A percentile compares a stretch with the other conserved stretches of the same genome.
Conservation (phyloP, 192 early-diverging fungal genomes). For the Backusella liffmaniae region DNA sequence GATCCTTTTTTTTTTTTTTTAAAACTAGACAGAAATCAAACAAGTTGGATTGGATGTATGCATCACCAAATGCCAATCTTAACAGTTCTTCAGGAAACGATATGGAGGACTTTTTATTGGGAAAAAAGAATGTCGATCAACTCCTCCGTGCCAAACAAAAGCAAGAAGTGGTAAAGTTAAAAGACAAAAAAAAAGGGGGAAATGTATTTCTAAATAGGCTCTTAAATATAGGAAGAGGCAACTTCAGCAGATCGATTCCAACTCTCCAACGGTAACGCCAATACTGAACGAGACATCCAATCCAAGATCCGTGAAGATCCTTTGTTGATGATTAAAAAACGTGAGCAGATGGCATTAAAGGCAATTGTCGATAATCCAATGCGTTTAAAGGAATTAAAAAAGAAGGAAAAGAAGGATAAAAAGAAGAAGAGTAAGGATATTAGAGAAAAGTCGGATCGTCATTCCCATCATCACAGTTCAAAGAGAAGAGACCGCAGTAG, state of each 20-base stretch:
- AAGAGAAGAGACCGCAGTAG: constrained; percentile 18
- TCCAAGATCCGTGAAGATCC: constrained; percentile 93
- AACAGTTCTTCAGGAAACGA: constrained; percentile 52
- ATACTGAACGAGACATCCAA: constrained; percentile 75
- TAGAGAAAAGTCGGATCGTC: constrained; percentile 32
- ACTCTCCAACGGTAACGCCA: constrained; percentile 68
- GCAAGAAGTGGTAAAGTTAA: constrained; percentile 22
- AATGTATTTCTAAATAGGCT: background rate
- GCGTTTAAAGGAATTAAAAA: constrained; percentile 55
- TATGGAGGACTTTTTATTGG: constrained; percentile 88
- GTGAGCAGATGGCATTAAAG: constrained; percentile 81
- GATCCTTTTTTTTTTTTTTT: background rate
- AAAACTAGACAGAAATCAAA: constrained; percentile 47
- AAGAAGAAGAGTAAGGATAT: constrained; percentile 46
- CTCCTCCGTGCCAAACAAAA: constrained; percentile 47
- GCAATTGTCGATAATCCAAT: constrained; percentile 72
- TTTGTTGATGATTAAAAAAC: constrained; percentile 80
- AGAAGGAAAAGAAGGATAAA: constrained; percentile 43
- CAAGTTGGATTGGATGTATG: constrained; percentile 97
- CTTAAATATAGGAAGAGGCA: constrained; percentile 1
- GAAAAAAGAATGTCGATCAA: constrained; percentile 79
- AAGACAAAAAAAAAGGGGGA: no score
- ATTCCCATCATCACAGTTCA: background rate
- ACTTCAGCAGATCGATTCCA: constrained; percentile 38
- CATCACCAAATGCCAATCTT: constrained; percentile 54